Evolutionary conservation across 768 basidiomycete species (phyloP).

Genomic region (Clitopilus passeckerianus): DNA sequence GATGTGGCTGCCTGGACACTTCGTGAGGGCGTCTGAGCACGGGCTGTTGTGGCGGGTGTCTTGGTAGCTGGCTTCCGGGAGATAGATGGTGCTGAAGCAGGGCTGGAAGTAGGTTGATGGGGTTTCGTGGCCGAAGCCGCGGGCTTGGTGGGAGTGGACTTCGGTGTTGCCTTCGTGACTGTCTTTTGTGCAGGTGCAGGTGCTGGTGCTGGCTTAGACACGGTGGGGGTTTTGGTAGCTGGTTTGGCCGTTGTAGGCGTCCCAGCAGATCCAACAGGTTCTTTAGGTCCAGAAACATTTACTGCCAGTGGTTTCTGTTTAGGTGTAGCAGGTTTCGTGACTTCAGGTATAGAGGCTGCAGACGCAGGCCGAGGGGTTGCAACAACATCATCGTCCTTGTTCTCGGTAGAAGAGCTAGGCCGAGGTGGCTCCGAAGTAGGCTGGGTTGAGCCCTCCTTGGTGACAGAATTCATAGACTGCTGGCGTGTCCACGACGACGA

Average conservation of each 20-base stretch:
- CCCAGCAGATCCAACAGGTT: slow-evolving; percentile 4
- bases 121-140: slow-evolving; percentile 20
- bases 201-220: slow-evolving; percentile 6
- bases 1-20: slow-evolving; percentile 6
- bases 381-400: slow-evolving; percentile 10
- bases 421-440: slow-evolving; percentile 13
- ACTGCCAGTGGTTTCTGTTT: slow-evolving; percentile 5
- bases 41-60: slow-evolving; percentile 16
- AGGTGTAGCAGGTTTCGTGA: slow-evolving; percentile 1
- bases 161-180: slow-evolving; percentile 15
- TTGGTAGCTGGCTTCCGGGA: slow-evolving; percentile 18
- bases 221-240: slow-evolving; percentile 15
- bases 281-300: slow-evolving; percentile 4
- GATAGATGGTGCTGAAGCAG: slow-evolving; percentile 24
- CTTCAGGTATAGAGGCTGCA: slow-evolving; percentile 13
- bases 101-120: slow-evolving; percentile 35
- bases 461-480: slow-evolving; percentile 20
- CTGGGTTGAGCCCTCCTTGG: slow-evolving; percentile 2
- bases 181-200: slow-evolving; percentile 15
- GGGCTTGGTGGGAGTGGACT: slow-evolving; percentile 13
- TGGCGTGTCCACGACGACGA: slow-evolving; percentile 29
- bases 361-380: slow-evolving; percentile 15
- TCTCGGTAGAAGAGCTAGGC: slow-evolving; percentile 14
- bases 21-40: slow-evolving; percentile 28
- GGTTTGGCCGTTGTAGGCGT: slow-evolving; percentile 20